A percentile compares a stretch with the other conserved stretches of the same genome.
These are phyloP conservation scores for Lablab purpureus DNA, from an alignment of 306 rosid species.

Conservation along the genomic window DNA sequence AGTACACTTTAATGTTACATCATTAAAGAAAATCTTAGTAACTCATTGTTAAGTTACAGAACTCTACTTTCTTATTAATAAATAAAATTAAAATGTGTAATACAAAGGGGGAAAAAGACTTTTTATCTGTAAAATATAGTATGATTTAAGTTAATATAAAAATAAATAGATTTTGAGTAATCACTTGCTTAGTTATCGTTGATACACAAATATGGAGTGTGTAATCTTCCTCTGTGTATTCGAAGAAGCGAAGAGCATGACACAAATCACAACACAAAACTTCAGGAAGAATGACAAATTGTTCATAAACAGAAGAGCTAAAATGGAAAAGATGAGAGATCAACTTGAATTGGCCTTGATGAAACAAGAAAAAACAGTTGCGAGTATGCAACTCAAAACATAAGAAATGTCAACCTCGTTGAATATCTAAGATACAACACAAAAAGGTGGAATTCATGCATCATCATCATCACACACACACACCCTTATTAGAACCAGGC, in stretches of 20 bases:
- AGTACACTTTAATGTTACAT: too few relatives aligned
- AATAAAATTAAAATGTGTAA: too few relatives aligned
- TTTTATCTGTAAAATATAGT: too few relatives aligned
- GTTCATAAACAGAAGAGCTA: conserved; percentile 10
- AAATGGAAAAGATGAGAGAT: conserved; percentile 14
- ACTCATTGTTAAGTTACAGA: neutral
- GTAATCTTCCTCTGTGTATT: neutral
- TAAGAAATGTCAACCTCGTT: conserved; percentile 38
- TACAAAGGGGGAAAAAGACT: too few relatives aligned
- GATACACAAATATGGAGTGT: neutral
- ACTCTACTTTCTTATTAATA: too few relatives aligned
- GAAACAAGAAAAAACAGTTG: conserved; percentile 56
- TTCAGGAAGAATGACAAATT: conserved; percentile 16
- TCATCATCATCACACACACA: conserved; percentile 13
- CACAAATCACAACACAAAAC: neutral
- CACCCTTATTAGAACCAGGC: conserved; percentile 56
- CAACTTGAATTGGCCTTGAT: conserved; percentile 38
- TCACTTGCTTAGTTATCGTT: neutral
- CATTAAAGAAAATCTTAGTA: neutral
- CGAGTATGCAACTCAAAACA: conserved; percentile 76
- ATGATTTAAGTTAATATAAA: too few relatives aligned
- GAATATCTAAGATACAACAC: conserved; percentile 30
- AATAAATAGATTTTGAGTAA: neutral
- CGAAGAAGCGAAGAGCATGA: conserved; percentile 1
- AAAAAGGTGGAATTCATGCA: conserved; percentile 23